Conservation (phyloP, 345 rosid species). For the Linum lewisii region DNA sequence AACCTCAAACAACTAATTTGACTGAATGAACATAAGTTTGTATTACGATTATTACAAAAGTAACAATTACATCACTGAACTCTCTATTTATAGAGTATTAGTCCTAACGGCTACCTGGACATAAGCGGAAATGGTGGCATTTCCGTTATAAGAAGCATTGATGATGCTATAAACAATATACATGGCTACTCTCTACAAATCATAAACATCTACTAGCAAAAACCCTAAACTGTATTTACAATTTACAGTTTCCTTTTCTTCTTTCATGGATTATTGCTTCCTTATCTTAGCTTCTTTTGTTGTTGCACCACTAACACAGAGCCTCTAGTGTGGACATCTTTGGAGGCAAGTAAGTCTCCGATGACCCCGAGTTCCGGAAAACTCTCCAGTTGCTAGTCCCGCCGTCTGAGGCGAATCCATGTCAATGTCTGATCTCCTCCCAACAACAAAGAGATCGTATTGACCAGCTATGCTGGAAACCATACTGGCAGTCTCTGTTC, state of each 20-base stretch:
- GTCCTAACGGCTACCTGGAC: too few species aligned
- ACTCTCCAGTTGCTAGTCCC: conserved; percentile 12
- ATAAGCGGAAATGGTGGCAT: too few species aligned
- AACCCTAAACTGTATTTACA: too few species aligned
- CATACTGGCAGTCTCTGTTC: conserved; percentile 14
- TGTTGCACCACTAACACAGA: conserved; percentile 29
- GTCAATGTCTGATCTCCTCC: conserved; percentile 11
- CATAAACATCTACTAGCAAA: background rate
- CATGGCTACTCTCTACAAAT: background rate
- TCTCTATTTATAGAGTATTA: too few species aligned
- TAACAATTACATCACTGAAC: too few species aligned
- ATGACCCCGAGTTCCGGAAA: conserved; percentile 23
- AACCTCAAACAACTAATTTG: too few species aligned
- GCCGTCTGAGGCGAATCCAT: conserved; percentile 5
- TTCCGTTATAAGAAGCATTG: too few species aligned
- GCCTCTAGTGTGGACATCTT: conserved; percentile 15
- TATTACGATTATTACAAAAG: too few species aligned
- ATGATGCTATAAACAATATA: too few species aligned
- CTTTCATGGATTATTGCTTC: too few species aligned
- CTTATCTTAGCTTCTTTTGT: conserved; percentile 4
- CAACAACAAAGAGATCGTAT: conserved; percentile 26
- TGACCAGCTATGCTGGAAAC: conserved; percentile 21
- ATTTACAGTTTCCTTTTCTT: too few species aligned
- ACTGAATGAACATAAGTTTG: too few species aligned
- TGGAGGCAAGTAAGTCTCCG: conserved; percentile 22